A percentile compares a stretch with the other conserved stretches of the same genome.
Conservation (phyloP, 2,329 filamentous ascomycete species). For the Neofusicoccum ribis region DNA sequence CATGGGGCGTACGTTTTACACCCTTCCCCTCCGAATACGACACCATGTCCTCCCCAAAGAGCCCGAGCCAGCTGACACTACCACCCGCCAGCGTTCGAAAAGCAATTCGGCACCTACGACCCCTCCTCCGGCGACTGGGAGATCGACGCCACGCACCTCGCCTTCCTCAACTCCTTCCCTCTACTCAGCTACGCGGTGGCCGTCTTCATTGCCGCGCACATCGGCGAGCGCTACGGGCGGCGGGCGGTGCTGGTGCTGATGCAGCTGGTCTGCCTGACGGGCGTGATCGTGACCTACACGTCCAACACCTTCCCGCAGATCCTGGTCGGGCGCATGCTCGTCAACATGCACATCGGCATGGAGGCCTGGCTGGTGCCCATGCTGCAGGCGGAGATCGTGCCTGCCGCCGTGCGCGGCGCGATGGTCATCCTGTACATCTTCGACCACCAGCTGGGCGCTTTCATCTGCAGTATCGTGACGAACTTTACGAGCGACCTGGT, state of each 20-base stretch:
- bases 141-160: background rate
- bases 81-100: background rate
- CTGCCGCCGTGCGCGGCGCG: slow-evolving; percentile 21
- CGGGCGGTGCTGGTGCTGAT: background rate
- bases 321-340: slow-evolving; percentile 23
- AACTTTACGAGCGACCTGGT: slow-evolving; percentile 14
- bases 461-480: slow-evolving; percentile 16
- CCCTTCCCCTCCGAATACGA: no score
- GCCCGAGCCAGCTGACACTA: no score
- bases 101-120: background rate
- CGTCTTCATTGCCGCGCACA: background rate
- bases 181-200: background rate
- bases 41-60: no score
- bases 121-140: background rate
- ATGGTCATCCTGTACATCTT: slow-evolving; percentile 20
- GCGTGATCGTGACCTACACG: slow-evolving; percentile 23
- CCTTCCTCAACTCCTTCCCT: slow-evolving; percentile 3
- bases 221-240: slow-evolving; percentile 3
- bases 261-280: slow-evolving; percentile 12
- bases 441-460: slow-evolving; percentile 8
- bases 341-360: slow-evolving; percentile 25
- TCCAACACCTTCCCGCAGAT: slow-evolving; percentile 21
- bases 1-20: background rate
- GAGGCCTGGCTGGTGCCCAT: slow-evolving; percentile 25
- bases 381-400: slow-evolving; percentile 24